phyloP scores from a whole-genome alignment of 495 filamentous ascomycete genomes.

The Geopyxis carbonaria region DNA sequence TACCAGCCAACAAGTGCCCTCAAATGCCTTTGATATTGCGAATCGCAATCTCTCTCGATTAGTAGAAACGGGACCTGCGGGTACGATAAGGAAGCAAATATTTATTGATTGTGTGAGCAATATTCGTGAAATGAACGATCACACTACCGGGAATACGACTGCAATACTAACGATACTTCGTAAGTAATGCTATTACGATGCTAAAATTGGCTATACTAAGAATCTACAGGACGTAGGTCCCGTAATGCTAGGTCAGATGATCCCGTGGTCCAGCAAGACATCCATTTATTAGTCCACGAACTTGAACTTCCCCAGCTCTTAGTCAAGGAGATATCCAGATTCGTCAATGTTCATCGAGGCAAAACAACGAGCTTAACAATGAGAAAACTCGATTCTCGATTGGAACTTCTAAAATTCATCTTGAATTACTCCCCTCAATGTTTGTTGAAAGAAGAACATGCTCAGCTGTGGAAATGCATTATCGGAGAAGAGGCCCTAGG shows the following conservation, averaged over 20 bases:
- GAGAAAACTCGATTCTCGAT: conserved; percentile 16
- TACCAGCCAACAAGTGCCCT: conserved; percentile 28
- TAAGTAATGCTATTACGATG: conserved; percentile 25
- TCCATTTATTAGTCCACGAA: conserved; percentile 37
- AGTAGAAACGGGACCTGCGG: conserved; percentile 31
- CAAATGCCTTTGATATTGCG: conserved; percentile 33
- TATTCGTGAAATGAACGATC: conserved; percentile 37
- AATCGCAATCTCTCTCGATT: conserved; percentile 27
- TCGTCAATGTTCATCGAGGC: conserved; percentile 26
- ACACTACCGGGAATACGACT: conserved; percentile 53
- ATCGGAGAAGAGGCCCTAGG: conserved; percentile 21
- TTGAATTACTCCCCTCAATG: conserved; percentile 17
- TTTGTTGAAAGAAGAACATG: conserved; percentile 11
- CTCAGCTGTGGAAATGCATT: conserved; percentile 22
- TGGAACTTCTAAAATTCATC: conserved; percentile 27
- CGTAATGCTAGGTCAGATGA: conserved; percentile 24
- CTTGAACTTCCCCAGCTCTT: conserved; percentile 36
- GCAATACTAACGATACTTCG: conserved; percentile 45
- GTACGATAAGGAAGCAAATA: conserved; percentile 34
- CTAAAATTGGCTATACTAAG: conserved; percentile 2
- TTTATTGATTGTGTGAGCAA: conserved; percentile 42
- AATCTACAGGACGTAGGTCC: conserved; percentile 17
- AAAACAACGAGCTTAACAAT: conserved; percentile 12
- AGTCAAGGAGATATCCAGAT: conserved; percentile 34
- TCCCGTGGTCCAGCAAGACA: conserved; percentile 27